Evolutionary conservation across 306 rosid genomes (phyloP).

Genomic region (Cucumis cinereus): DNA sequence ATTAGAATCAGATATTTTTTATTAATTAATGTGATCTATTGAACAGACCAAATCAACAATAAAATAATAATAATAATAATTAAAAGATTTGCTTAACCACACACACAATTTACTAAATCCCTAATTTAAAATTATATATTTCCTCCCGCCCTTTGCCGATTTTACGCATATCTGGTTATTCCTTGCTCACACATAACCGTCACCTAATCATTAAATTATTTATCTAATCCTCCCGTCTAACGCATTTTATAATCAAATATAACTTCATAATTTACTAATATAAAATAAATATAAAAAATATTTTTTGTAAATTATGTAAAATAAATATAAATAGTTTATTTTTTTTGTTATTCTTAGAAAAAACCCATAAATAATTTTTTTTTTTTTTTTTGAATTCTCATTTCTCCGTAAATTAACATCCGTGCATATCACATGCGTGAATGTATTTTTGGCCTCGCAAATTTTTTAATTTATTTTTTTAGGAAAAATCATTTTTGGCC

Average conservation of each 20-base stretch:
- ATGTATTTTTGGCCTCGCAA: background rate
- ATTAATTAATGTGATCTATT: background rate
- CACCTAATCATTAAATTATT: background rate
- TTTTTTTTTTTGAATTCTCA: too few relatives aligned
- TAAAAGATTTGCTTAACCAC: background rate
- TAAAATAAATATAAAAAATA: too few relatives aligned
- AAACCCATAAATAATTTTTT: too few relatives aligned
- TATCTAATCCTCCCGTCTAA: background rate
- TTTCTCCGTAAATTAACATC: background rate
- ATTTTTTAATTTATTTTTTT: too few relatives aligned
- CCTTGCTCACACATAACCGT: background rate
- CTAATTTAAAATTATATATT: background rate
- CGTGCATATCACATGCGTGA: background rate
- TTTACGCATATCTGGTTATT: background rate
- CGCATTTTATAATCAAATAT: background rate
- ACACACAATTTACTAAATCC: background rate
- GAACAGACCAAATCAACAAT: too few relatives aligned
- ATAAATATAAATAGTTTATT: too few relatives aligned
- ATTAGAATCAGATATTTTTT: background rate
- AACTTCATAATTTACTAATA: background rate
- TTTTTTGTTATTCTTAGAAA: too few relatives aligned
- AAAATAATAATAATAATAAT: background rate
- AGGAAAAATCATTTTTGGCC: background rate
- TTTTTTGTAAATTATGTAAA: too few relatives aligned
- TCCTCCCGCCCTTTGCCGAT: background rate